Percentiles rank a stretch among this genome's conserved stretches.
Evolutionary conservation across 2,329 filamentous ascomycete genomes (phyloP).

Genomic region (Aspergillus caelatus): DNA sequence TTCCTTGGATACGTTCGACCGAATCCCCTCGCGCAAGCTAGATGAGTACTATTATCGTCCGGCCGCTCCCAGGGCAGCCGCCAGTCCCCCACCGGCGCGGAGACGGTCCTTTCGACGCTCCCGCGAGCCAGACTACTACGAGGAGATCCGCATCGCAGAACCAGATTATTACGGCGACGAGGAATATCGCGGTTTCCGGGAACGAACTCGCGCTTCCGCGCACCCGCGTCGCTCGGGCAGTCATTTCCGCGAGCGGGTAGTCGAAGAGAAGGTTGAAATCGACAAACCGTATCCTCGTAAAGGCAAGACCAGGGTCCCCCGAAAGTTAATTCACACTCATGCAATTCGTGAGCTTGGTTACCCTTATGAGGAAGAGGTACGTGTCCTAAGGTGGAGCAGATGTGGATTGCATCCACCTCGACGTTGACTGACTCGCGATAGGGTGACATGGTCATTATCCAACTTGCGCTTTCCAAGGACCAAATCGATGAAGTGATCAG

Average conservation of each 20-base stretch:
- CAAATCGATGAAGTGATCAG: conserved; percentile 90
- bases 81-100: conserved; percentile 57
- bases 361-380: conserved; percentile 82
- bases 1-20: conserved; percentile 87
- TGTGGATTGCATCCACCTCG: conserved; percentile 4
- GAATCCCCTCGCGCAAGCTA: conserved; percentile 64
- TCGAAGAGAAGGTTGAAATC: conserved; percentile 32
- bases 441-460: conserved; percentile 79
- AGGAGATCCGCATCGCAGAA: conserved; percentile 70
- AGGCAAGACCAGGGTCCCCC: conserved; percentile 87
- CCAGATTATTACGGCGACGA: conserved; percentile 72
- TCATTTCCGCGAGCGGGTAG: conserved; percentile 31
- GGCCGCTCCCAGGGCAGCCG: conserved; percentile 58
- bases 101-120: conserved; percentile 58
- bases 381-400: conserved; percentile 27
- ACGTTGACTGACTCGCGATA: conserved; percentile 38
- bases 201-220: conserved; percentile 58
- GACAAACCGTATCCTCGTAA: conserved; percentile 69
- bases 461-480: conserved; percentile 81
- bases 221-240: conserved; percentile 52
- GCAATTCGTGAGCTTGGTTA: conserved; percentile 85
- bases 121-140: conserved; percentile 61
- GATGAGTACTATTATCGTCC: conserved; percentile 40
- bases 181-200: conserved; percentile 68
- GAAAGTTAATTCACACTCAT: conserved; percentile 74